Percentiles rank a stretch among this genome's conserved stretches.
These are phyloP conservation scores for Dactylellina sp. DNA, from an alignment of 2,329 filamentous ascomycete species.

Conservation along the genomic window DNA sequence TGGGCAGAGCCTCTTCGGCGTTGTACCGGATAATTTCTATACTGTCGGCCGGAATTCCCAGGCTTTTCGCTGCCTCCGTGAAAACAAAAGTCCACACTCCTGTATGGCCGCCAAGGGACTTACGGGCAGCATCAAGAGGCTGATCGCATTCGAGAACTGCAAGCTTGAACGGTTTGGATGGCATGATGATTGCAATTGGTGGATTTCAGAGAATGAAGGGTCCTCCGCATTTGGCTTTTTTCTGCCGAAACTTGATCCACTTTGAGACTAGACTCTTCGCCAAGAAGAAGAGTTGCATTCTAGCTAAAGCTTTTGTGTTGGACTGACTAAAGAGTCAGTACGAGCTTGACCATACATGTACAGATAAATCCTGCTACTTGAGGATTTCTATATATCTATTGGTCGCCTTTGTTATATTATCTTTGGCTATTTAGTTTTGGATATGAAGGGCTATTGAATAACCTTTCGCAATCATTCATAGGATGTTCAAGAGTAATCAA, in stretches of 20 bases:
- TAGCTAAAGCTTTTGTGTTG: too few relatives aligned
- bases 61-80: conserved; percentile 69
- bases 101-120: conserved; percentile 70
- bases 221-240: neutral
- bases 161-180: conserved; percentile 72
- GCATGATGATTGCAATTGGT: conserved; percentile 18
- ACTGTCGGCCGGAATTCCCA: conserved; percentile 65
- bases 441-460: too few relatives aligned
- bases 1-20: conserved; percentile 65
- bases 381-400: too few relatives aligned
- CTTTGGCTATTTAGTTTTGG: too few relatives aligned
- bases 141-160: conserved; percentile 90
- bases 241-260: too few relatives aligned
- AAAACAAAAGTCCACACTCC: conserved; percentile 79
- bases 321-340: too few relatives aligned
- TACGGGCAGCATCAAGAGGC: conserved; percentile 73
- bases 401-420: too few relatives aligned
- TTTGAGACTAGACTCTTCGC: neutral
- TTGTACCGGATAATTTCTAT: conserved; percentile 31
- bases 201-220: neutral
- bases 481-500: too few relatives aligned
- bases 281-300: neutral
- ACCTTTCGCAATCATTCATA: too few relatives aligned
- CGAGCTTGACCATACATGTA: too few relatives aligned
- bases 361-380: too few relatives aligned